phyloP scores from a whole-genome alignment of 192 early-diverging fungal species.

The Chytriomyces sp. region DNA sequence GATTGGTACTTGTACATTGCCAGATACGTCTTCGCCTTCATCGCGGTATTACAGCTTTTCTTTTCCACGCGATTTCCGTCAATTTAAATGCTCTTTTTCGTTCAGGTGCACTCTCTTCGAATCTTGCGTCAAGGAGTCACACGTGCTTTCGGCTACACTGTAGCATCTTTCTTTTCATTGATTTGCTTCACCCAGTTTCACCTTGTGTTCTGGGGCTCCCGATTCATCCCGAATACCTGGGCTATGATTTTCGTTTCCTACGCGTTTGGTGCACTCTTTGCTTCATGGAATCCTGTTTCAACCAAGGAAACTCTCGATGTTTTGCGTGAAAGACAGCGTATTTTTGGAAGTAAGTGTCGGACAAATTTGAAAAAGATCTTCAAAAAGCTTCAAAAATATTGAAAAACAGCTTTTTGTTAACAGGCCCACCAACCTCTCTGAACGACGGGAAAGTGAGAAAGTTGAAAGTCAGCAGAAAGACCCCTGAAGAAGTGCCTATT shows the following conservation, averaged over 20 bases:
- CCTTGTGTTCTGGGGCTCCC: slow-evolving; percentile 83
- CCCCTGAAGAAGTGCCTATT: background rate
- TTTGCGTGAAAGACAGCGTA: slow-evolving; percentile 9
- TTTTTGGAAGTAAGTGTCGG: slow-evolving; percentile 61
- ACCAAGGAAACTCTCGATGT: slow-evolving; percentile 16
- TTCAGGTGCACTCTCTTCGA: slow-evolving; percentile 49
- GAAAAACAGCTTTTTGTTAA: no score
- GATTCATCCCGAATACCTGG: slow-evolving; percentile 87
- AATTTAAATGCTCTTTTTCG: slow-evolving; percentile 42
- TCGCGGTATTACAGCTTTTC: background rate
- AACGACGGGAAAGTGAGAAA: slow-evolving; percentile 26
- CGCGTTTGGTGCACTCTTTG: slow-evolving; percentile 11
- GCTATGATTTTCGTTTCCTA: slow-evolving; percentile 71
- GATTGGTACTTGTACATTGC: slow-evolving; percentile 30
- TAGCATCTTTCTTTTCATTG: slow-evolving; percentile 56
- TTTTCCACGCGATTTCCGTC: slow-evolving; percentile 38
- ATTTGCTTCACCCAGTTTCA: slow-evolving; percentile 82
- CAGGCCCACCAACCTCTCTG: slow-evolving; percentile 85
- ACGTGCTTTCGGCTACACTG: slow-evolving; percentile 62
- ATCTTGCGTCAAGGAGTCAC: slow-evolving; percentile 58
- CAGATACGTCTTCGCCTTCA: slow-evolving; percentile 5
- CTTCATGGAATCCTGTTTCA: slow-evolving; percentile 22
- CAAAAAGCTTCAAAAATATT: no score
- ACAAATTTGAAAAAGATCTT: background rate
- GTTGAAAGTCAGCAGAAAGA: background rate